phyloP scores from a whole-genome alignment of 1,139 yeast species.

The Suhomyces terraborum region DNA sequence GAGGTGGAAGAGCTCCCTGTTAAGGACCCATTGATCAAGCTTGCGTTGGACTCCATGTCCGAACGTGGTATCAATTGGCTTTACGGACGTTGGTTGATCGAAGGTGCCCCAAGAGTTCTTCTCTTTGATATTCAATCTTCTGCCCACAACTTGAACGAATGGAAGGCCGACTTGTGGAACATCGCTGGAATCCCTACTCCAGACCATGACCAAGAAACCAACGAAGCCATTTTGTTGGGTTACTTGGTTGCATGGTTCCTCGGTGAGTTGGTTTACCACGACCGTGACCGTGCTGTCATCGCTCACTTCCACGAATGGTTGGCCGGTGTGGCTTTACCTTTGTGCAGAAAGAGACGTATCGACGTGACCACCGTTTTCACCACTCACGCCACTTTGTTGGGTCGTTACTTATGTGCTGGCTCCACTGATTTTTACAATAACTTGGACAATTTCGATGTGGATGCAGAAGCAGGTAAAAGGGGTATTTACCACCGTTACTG shows the following conservation, averaged over 20 bases:
- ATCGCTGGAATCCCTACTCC: constrained; percentile 93
- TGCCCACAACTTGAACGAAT: constrained; percentile 68
- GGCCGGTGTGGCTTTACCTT: constrained; percentile 93
- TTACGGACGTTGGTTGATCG: constrained; percentile 96
- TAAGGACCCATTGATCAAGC: constrained; percentile 59
- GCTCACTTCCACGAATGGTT: constrained; percentile 98
- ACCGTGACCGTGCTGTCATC: constrained; percentile 82
- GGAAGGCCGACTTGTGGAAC: constrained; percentile 94
- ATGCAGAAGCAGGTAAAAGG: constrained; percentile 96
- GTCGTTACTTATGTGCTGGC: constrained; percentile 95
- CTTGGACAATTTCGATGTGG: constrained; percentile 87
- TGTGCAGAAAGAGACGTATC: constrained; percentile 86
- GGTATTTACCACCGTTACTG: constrained; percentile 98
- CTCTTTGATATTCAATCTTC: constrained; percentile 86
- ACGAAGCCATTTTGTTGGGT: constrained; percentile 90
- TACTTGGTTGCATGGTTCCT: constrained; percentile 96
- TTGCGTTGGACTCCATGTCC: constrained; percentile 71
- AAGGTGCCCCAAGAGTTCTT: constrained; percentile 93
- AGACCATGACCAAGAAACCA: constrained; percentile 81
- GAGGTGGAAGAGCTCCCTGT: constrained; percentile 90
- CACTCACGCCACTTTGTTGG: constrained; percentile 94
- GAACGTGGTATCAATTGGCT: constrained; percentile 79
- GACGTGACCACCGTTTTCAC: constrained; percentile 96
- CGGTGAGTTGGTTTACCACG: constrained; percentile 86
- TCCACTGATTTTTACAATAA: constrained; percentile 94